A percentile compares a stretch with the other conserved stretches of the same genome.
phyloP scores from a whole-genome alignment of 768 basidiomycete genomes.

The Multifurca ochricompacta region DNA sequence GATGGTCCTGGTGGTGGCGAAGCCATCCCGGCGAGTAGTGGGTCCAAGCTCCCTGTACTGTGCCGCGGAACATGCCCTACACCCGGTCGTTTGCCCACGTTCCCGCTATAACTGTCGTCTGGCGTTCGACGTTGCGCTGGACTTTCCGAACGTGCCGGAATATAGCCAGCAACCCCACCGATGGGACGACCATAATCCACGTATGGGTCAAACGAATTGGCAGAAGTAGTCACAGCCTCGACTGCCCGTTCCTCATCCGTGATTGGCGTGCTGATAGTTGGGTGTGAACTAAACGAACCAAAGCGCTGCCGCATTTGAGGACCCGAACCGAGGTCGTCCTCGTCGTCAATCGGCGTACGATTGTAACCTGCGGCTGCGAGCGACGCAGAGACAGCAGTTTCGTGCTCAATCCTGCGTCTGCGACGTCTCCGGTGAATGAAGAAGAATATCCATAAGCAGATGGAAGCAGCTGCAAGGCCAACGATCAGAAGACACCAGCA shows the following conservation, averaged over 20 bases:
- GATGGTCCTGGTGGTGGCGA: background rate
- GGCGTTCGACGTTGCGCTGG: conserved; percentile 31
- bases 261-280: conserved; percentile 19
- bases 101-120: conserved; percentile 24
- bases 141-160: conserved; percentile 39
- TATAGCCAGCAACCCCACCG: conserved; percentile 35
- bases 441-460: conserved; percentile 62
- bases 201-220: conserved; percentile 14
- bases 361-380: conserved; percentile 65
- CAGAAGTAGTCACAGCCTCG: background rate
- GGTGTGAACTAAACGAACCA: conserved; percentile 21
- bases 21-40: conserved; percentile 37
- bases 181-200: conserved; percentile 10
- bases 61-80: conserved; percentile 40
- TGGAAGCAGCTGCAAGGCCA: conserved; percentile 68
- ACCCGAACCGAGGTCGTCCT: conserved; percentile 24
- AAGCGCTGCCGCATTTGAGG: conserved; percentile 19
- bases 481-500: conserved; percentile 87
- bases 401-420: conserved; percentile 54
- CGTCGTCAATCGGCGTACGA: conserved; percentile 55
- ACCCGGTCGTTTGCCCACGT: conserved; percentile 23
- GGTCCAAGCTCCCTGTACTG: conserved; percentile 53
- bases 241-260: conserved; percentile 19
- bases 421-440: conserved; percentile 59
- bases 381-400: conserved; percentile 62